Evolutionary conservation across 2,329 filamentous ascomycete genomes (phyloP).

Genomic region (Pseudocercospora cruenta): DNA sequence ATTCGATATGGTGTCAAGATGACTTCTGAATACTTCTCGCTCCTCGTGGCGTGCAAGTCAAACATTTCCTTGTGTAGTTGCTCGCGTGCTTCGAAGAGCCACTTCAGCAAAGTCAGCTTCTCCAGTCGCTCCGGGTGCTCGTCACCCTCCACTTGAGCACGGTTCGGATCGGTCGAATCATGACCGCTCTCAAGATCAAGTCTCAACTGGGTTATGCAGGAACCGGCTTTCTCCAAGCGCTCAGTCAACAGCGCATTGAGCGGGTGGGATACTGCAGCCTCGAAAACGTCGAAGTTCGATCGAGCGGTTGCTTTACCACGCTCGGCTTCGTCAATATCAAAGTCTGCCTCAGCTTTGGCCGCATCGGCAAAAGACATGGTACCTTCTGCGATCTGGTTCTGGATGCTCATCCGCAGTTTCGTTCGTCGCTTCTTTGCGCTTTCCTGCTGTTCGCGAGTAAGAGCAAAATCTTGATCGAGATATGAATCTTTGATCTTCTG

Average conservation of each 20-base stretch:
- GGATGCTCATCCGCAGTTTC: conserved; percentile 58
- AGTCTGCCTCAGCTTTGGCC: conserved; percentile 73
- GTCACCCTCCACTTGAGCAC: conserved; percentile 91
- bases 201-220: conserved; percentile 76
- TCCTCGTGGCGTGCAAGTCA: conserved; percentile 77
- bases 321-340: conserved; percentile 70
- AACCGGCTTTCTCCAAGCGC: conserved; percentile 72
- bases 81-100: conserved; percentile 96
- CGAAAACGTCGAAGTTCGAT: conserved; percentile 81
- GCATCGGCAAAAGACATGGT: conserved; percentile 82
- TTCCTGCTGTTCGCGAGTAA: conserved; percentile 52
- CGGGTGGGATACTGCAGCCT: conserved; percentile 79
- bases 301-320: conserved; percentile 74
- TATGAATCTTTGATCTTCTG: conserved; percentile 56
- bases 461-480: conserved; percentile 34
- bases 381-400: conserved; percentile 75
- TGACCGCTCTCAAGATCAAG: conserved; percentile 73
- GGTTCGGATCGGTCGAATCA: conserved; percentile 71
- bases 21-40: conserved; percentile 82
- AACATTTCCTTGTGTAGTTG: conserved; percentile 81
- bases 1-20: conserved; percentile 81
- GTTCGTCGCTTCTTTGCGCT: conserved; percentile 35
- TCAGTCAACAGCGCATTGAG: conserved; percentile 78
- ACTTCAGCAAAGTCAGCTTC: conserved; percentile 91
- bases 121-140: conserved; percentile 92